These are phyloP conservation scores for Hirschfeldia incana DNA, from an alignment of 345 rosid genomes.

Conservation along the genomic window DNA sequence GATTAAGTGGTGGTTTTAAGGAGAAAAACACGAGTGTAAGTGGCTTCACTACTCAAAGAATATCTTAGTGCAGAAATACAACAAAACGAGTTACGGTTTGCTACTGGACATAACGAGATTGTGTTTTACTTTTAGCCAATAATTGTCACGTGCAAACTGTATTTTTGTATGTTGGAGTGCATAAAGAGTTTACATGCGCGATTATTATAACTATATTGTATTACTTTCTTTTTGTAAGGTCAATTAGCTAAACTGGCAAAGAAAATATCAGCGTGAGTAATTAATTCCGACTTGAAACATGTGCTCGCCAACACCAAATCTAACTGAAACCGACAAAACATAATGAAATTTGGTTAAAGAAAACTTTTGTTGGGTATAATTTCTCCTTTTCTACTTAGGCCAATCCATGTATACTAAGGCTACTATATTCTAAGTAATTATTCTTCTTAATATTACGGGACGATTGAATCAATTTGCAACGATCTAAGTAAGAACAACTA, in stretches of 20 bases:
- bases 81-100: not conserved
- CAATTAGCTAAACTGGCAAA: not conserved
- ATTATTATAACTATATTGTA: slow-evolving; percentile 17
- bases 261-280: not conserved
- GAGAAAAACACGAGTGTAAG: no score
- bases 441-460: not conserved
- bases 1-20: no score
- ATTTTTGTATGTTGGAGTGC: slow-evolving; percentile 10
- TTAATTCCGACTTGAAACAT: not conserved
- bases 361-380: not conserved
- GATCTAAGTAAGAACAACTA: not conserved
- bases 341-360: not conserved
- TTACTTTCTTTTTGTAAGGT: not conserved
- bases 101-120: not conserved
- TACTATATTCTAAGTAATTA: no score
- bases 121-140: slow-evolving; percentile 22
- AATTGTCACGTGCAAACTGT: slow-evolving; percentile 26
- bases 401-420: no score
- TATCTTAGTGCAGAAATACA: not conserved
- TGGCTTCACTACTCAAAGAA: not conserved
- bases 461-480: slow-evolving; percentile 21
- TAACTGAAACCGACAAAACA: not conserved
- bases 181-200: slow-evolving; percentile 25
- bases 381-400: no score
- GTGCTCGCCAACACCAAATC: not conserved